Conservation (phyloP, 192 early-diverging fungal species). For the Entomortierella lignicola region DNA sequence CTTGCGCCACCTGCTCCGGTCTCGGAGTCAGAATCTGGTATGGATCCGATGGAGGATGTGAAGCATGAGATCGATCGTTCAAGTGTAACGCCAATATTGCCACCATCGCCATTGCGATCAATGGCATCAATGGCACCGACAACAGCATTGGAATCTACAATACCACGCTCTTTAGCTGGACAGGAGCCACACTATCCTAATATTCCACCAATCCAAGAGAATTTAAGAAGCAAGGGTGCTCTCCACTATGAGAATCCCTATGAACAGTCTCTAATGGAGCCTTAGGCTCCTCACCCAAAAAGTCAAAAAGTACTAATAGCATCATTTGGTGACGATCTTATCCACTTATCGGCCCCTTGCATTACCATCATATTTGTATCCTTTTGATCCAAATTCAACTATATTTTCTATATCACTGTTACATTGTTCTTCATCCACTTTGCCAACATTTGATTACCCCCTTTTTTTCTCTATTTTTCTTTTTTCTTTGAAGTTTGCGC, state of each 20-base stretch:
- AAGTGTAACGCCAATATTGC: neutral
- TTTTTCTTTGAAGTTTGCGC: too few relatives aligned
- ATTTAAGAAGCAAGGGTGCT: constrained; percentile 1
- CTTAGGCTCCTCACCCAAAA: neutral
- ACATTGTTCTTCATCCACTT: neutral
- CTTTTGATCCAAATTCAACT: too few relatives aligned
- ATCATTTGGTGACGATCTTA: too few relatives aligned
- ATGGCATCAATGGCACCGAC: neutral
- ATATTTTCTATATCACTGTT: neutral
- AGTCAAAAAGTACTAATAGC: too few relatives aligned
- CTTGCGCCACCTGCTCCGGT: neutral
- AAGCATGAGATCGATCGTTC: neutral
- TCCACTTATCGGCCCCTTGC: neutral
- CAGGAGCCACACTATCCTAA: constrained; percentile 8
- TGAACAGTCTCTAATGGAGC: constrained; percentile 17
- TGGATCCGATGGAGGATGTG: constrained; percentile 26
- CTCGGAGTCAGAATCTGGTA: neutral
- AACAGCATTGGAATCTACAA: neutral
- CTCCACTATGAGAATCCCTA: constrained; percentile 8
- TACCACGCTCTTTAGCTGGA: constrained; percentile 14
- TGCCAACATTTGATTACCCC: too few relatives aligned
- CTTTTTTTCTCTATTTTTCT: too few relatives aligned
- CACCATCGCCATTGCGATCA: neutral
- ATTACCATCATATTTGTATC: neutral
- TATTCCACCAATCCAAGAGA: neutral